Base-by-base conservation (phyloP, 192 early-diverging fungal species). In the Coemansia sp. region DNA sequence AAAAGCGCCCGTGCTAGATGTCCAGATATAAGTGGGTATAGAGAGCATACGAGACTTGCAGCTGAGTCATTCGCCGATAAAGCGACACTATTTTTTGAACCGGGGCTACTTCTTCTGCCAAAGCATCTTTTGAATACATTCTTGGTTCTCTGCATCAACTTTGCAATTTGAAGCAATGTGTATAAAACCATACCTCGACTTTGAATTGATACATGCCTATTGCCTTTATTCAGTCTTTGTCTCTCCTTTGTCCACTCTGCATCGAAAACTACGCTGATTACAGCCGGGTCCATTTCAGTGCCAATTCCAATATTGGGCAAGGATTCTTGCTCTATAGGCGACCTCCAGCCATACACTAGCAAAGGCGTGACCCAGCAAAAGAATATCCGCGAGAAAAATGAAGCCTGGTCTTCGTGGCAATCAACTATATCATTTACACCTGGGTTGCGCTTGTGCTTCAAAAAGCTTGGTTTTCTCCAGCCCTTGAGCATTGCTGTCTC, bases 301-400 rank as follows among this genome's bases (percentile, higher is more conserved):
- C 62, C 57, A 29, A 64, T 53, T 7, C 69, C 70, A 39, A 73
- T 73, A 22, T 40, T 51, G 17, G 70, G 70, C 30, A 73, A 36
- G 6, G 35, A 36, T 10, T 55, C 64, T 13, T 50, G 38, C 41
- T 73, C 52, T 1, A 62, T 52, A n/a, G 58, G 58, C 14, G 50
- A 51, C 11, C 9, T 46, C 59, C 63, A 67, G n/a, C 70, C 70
- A 35, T 67, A 46, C 11, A n/a, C 25, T 26, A 73, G 48, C 5
- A 73, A 46, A 0, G 70, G 70, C 6, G 70, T 73, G 11, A 73
- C 47, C 70, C 70, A 73, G 35, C 58, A 54, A 20, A 73, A 73
- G 19, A 73, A 60, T 19, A 53, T 9, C 13, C 70, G 63, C n/a
- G 70, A 66, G 4, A 73, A 10, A 34, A 57, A 38, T 5, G 70